Evolutionary conservation across 2,329 filamentous ascomycete genomes (phyloP).

Genomic region (Verticillium nubilum): DNA sequence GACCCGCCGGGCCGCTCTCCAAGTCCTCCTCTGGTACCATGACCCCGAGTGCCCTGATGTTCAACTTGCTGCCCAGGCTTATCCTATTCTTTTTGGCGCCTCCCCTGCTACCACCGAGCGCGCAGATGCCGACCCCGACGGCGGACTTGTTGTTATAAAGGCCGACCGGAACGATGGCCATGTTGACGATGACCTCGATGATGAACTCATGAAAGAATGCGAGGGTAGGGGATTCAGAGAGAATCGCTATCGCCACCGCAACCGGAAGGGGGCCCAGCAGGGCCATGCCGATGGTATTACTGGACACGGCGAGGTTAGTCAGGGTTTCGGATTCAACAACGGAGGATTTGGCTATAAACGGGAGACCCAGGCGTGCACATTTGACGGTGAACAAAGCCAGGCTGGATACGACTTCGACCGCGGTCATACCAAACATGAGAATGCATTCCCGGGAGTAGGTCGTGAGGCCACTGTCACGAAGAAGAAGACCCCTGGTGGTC

Average conservation of each 20-base stretch:
- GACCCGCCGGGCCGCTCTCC: neutral
- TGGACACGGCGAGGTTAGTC: neutral
- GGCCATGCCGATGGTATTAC: neutral
- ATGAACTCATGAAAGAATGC: neutral
- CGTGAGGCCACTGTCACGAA: neutral
- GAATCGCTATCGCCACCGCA: neutral
- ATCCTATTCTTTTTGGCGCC: neutral
- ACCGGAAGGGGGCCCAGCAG: neutral
- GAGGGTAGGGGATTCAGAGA: neutral
- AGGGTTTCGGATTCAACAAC: neutral
- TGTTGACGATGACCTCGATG: neutral
- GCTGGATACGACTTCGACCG: neutral
- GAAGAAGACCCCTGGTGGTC: neutral
- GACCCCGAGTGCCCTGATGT: neutral
- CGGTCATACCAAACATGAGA: neutral
- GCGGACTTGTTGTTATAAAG: neutral
- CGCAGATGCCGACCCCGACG: neutral
- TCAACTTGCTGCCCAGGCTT: neutral
- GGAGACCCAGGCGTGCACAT: neutral
- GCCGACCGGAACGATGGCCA: neutral
- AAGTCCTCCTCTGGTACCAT: neutral
- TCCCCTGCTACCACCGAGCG: neutral
- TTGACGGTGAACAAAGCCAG: neutral
- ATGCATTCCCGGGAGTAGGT: neutral
- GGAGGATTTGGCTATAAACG: neutral